A percentile compares a stretch with the other conserved stretches of the same genome.
Evolutionary conservation across 2,329 filamentous ascomycete genomes (phyloP).

Genomic region (Verticillium klebahnii): DNA sequence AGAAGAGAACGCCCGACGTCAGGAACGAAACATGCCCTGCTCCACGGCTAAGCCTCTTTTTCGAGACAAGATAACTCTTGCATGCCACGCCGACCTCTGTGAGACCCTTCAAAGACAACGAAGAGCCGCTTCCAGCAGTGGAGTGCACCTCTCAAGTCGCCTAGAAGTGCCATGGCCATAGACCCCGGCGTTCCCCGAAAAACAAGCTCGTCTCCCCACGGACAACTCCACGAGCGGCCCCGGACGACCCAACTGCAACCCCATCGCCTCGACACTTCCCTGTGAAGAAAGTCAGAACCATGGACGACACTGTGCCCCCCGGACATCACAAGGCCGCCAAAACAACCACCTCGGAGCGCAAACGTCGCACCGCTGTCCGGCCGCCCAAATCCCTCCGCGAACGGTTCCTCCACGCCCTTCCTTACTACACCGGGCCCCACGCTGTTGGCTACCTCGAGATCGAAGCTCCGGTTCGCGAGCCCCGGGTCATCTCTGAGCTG

Average conservation of each 20-base stretch:
- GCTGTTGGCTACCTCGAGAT: slow-evolving; percentile 65
- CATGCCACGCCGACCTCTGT: neutral
- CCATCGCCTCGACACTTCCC: neutral
- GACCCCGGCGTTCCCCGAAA: neutral
- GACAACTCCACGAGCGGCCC: neutral
- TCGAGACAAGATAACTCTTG: neutral
- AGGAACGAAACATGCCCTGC: neutral
- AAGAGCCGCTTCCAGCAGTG: neutral
- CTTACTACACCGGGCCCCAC: slow-evolving; percentile 60
- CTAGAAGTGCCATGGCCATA: neutral
- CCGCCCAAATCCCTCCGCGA: slow-evolving; percentile 29
- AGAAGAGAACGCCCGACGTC: neutral
- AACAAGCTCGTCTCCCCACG: neutral
- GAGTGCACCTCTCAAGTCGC: neutral
- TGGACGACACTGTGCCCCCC: neutral
- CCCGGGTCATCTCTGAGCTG: slow-evolving; percentile 34
- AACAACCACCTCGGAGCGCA: neutral
- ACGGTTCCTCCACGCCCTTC: slow-evolving; percentile 43
- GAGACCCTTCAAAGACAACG: neutral
- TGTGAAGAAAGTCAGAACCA: neutral
- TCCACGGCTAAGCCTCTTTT: too few relatives aligned
- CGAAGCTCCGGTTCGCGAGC: slow-evolving; percentile 51
- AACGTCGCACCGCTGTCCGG: slow-evolving; percentile 15
- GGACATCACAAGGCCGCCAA: neutral
- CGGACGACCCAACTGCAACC: neutral